Evolutionary conservation across 768 basidiomycete species (phyloP), one percentile per base, ranked within the genome.

Genomic region (Strobilomyces confusus): DNA sequence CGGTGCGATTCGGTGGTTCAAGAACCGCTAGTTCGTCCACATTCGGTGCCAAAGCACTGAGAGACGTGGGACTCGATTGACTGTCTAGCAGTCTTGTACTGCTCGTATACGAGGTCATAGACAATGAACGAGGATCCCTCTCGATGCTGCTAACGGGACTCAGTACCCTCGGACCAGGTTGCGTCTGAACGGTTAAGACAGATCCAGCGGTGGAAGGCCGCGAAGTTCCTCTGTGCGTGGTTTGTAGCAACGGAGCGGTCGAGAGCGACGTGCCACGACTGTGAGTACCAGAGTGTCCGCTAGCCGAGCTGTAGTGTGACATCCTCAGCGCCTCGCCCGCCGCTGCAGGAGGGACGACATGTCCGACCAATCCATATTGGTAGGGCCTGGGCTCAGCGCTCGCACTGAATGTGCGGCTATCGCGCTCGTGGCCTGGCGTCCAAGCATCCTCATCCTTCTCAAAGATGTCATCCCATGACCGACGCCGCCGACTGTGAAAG

Each of bases 361-460:
- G 77, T 3, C 83, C 84, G 23, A 86, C 78, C 38, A 80, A 72
- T 17, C 83, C 83, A 57, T 86, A 86, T 59, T 81, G 75, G 61
- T 86, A 86, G 22, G 83, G 82, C 62, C 71, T 77, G 5, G 80
- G 81, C 44, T 77, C 75, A 26, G 69, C 66, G 37, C 44, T 55
- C 49, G 65, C 56, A 41, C 71, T 64, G 25, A 71, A 58, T 15
- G 49, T 72, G 61, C 42, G 70, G 61, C 52, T 60, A 58, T 56
- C 58, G 44, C 63, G 65, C 9, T 54, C 54, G 41, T 54, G 58
- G 17, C 59, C 64, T 15, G 63, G n/a, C 14, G 62, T 56, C 47
- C 56, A 59, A 22, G 49, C 44, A 11, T 56, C 58, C 8, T 51
- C 61, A 3, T 78, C 77, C 52, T 73, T 74, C 9, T 80, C 79